Base-by-base conservation (phyloP, 2,329 filamentous ascomycete genomes). In the Cordyceps javanica region DNA sequence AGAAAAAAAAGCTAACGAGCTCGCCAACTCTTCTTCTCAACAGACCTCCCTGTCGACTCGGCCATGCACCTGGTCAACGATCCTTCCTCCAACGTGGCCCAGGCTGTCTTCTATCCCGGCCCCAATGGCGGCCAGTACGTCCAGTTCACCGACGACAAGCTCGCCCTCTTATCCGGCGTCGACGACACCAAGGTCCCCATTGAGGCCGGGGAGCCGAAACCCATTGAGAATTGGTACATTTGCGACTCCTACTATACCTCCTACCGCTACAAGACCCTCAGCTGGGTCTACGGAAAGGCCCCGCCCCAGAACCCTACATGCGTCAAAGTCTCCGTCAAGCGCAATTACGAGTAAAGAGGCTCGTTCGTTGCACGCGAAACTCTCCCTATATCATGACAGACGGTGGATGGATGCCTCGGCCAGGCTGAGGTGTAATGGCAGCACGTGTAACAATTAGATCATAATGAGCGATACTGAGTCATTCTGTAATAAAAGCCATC, bases 191-290 rank as follows among this genome's bases (percentile, higher is more conserved):
- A 54, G 32, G 34, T 30, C 50, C 57, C 57, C 34, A 38, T 55
- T 36, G 26, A 30, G 16, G 42, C 36, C 2, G 44, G 34, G 19
- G 10, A 11, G 7, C 9, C 57, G 5, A 32, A 32, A 14, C 1
- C 32, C 50, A 11, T 54, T 11, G 26, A 49, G 36, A 45, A 45
- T 34, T 58, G 57, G 57, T 50, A 54, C 36, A 4, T 49, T 28
- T 58, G 57, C 42, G 36, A 44, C 21, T 36, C 32, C 9, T 55
- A 58, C 57, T 54, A n/a, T 36, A 50, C 26, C 14, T n/a, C 34
- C 3, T 58, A 58, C 57, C 50, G 50, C 19, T 58, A 58, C 57
- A 58, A 55, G 42, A 55, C 50, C 34, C 49, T 58, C 45, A 54
- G 57, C 57, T 58, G 50, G 57, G 50, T 58, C 34, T 58, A 58